phyloP scores from a whole-genome alignment of 164 flowering plant genomes.

The Umbellularia californica region DNA sequence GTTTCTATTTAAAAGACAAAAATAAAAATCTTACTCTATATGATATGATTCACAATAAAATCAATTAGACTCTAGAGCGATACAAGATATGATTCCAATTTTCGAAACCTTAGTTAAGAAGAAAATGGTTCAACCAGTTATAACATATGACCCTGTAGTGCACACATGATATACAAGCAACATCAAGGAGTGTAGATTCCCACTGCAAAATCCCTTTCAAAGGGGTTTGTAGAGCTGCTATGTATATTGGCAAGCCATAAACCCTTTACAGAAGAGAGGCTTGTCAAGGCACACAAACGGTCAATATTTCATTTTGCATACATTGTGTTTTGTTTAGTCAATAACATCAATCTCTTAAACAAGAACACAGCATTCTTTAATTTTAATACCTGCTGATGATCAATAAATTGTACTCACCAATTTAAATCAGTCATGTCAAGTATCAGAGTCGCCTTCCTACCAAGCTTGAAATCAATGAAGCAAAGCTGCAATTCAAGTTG shows the following conservation, averaged over 20 bases:
- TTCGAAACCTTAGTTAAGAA: too few species aligned
- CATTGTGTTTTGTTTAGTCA: too few species aligned
- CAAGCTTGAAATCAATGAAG: constrained; percentile 46
- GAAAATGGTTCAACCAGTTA: too few species aligned
- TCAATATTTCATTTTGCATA: neutral
- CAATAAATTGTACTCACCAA: constrained; percentile 31
- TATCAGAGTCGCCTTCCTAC: constrained; percentile 39
- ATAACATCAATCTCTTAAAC: neutral
- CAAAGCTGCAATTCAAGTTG: constrained; percentile 57
- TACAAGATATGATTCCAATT: too few species aligned
- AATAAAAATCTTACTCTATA: too few species aligned
- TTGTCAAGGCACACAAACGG: neutral
- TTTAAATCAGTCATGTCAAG: constrained; percentile 66
- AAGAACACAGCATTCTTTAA: neutral
- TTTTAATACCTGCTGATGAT: neutral
- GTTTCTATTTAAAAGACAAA: too few species aligned
- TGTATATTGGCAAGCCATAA: neutral
- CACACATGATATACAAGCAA: too few species aligned
- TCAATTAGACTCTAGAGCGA: too few species aligned
- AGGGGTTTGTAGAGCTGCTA: neutral
- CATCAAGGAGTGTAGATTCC: too few species aligned
- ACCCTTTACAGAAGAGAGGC: neutral
- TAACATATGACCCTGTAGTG: too few species aligned
- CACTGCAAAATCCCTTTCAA: too few species aligned
- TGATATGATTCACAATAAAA: too few species aligned